Base-by-base conservation (phyloP, 495 filamentous ascomycete species). In the Chlorociboria aeruginascens region DNA sequence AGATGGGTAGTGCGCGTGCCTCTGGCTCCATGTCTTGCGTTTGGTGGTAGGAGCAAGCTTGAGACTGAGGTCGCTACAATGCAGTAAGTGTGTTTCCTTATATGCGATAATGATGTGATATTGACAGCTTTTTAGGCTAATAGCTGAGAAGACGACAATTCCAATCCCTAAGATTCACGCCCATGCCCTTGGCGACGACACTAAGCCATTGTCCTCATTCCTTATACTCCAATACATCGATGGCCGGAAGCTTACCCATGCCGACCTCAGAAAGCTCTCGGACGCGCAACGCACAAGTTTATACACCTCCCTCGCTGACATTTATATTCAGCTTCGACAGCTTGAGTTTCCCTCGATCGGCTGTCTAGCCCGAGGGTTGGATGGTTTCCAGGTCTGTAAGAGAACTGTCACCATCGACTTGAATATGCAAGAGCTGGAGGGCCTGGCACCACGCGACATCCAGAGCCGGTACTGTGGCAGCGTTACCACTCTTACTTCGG, bases 1-100 rank as follows among this genome's bases (percentile, higher is more conserved):
- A 54, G 48, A 41, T 63, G 58, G 57, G 58, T 63, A 12, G 60
- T 61, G 43, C 60, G 60, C 34, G 56, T 62, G 48, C 59, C 59
- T 48, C 52, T 62, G 32, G 43, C 51, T 36, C 57, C 59, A 30
- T 58, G 51, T 39, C 42, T 62, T 12, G 54, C 57, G 8, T 51
- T 55, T 45, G 49, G 43, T 20, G 44, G 39, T n/a, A 41, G 47
- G 47, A 45, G 39, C 14, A 62, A 62, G 48, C 51, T 62, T 36
- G 59, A 62, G 46, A 62, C 50, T 38, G 59, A 62, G 49, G 36
- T 51, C 28, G 49, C 49, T 37, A 51, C 55, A 49, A 62, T 62
- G 59, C 49, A 36, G 59, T 62, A 56, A 44, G 50, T 47, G 17
- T 44, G 13, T 43, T 49, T 34, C 37, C 31, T 49, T 49, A 37